Evolutionary conservation across 192 early-diverging fungal species (phyloP).

Genomic region (Umbelopsis vinacea): DNA sequence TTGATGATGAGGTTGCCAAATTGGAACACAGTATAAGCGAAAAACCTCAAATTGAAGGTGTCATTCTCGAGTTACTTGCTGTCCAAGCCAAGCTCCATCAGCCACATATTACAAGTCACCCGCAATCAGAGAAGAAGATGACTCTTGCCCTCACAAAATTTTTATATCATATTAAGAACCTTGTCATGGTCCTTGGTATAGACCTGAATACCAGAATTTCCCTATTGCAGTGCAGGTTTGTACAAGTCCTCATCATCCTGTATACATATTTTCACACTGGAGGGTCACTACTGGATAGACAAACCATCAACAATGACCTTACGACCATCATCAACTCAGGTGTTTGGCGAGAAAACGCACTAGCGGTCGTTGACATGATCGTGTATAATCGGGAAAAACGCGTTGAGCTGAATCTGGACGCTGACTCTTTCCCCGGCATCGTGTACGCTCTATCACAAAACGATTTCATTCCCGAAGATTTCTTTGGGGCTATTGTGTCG

Average conservation of each 20-base stretch:
- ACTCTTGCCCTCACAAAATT: not conserved
- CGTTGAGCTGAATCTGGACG: not conserved
- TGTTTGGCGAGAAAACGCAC: not conserved
- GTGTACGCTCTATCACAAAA: not conserved
- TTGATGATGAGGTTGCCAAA: not conserved
- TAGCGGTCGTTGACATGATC: not conserved
- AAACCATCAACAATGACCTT: not conserved
- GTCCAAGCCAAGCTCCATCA: constrained; percentile 2
- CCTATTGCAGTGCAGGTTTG: not conserved
- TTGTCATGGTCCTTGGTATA: not conserved
- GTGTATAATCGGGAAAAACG: not conserved
- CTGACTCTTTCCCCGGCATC: not conserved
- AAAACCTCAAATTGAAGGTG: not conserved
- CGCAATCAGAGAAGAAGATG: not conserved
- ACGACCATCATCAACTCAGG: not conserved
- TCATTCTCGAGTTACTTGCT: not conserved
- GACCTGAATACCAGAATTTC: not conserved
- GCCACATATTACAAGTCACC: not conserved
- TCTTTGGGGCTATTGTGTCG: not conserved
- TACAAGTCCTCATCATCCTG: not conserved
- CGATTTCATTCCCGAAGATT: not conserved
- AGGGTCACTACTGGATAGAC: not conserved
- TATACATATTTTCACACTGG: not conserved
- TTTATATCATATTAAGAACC: not conserved
- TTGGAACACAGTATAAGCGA: not conserved